Percentiles rank a stretch among this genome's conserved stretches.
phyloP scores from a whole-genome alignment of 2,329 filamentous ascomycete genomes.

The Epichloe coenophiala region DNA sequence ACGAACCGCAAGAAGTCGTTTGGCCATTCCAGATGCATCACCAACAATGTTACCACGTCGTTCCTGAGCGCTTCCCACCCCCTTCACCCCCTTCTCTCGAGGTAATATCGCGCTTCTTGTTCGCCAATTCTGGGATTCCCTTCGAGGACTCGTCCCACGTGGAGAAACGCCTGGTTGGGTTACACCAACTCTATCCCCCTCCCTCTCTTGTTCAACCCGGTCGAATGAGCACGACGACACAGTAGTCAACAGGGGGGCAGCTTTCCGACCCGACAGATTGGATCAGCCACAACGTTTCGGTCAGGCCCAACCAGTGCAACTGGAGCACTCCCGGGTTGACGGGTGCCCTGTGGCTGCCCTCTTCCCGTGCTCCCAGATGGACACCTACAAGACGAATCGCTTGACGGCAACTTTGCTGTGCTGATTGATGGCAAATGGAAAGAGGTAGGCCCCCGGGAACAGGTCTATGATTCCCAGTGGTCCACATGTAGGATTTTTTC shows the following conservation, averaged over 20 bases:
- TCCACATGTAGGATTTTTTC: neutral
- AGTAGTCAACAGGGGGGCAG: neutral
- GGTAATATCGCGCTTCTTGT: neutral
- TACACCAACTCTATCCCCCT: slow-evolving; percentile 1
- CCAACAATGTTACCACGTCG: too few species aligned
- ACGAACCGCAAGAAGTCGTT: neutral
- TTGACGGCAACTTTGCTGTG: neutral
- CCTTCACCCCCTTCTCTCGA: neutral
- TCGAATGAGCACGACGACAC: slow-evolving; percentile 1
- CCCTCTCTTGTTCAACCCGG: neutral
- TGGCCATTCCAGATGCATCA: neutral
- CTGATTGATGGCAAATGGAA: neutral
- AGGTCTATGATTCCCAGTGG: neutral
- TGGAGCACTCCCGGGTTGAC: neutral
- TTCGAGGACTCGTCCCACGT: slow-evolving; percentile 2
- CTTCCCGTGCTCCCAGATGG: neutral
- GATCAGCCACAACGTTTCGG: slow-evolving; percentile 6
- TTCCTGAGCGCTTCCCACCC: neutral
- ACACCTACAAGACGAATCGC: neutral
- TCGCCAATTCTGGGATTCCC: neutral
- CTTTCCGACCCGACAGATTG: slow-evolving; percentile 7
- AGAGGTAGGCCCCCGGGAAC: neutral
- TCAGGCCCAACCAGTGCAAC: slow-evolving; percentile 4
- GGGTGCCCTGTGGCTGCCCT: neutral
- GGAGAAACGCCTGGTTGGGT: slow-evolving; percentile 5